Evolutionary conservation across 176 grass and related monocot genomes (phyloP).

Genomic region (Puya raimondii): DNA sequence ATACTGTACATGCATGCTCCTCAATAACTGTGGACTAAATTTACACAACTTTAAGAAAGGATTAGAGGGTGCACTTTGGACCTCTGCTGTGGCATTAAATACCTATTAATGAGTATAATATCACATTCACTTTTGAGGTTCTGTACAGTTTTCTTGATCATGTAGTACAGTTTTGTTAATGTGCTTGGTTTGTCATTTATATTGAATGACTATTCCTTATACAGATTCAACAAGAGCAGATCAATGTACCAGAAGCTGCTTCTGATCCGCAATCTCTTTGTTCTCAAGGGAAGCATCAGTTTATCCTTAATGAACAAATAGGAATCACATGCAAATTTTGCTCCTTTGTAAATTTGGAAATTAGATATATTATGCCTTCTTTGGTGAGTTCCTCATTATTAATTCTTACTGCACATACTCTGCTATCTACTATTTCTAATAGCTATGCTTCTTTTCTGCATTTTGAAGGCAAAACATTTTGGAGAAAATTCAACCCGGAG

Average conservation of each 20-base stretch:
- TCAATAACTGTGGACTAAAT: too few species aligned
- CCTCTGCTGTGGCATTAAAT: too few species aligned
- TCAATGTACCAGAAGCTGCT: conserved; percentile 3
- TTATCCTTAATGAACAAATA: conserved; percentile 56
- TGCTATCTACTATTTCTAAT: background rate
- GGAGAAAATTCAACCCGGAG: background rate
- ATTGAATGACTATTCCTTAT: background rate
- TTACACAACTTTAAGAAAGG: too few species aligned
- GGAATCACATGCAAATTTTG: conserved; percentile 64
- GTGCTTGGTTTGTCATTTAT: background rate
- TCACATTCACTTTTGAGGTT: too few species aligned
- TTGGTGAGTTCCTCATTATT: conserved; percentile 37
- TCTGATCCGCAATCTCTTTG: conserved; percentile 12
- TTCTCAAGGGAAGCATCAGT: conserved; percentile 44
- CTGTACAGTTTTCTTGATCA: too few species aligned
- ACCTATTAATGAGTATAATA: too few species aligned
- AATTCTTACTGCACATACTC: background rate
- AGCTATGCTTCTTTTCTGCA: conserved; percentile 2
- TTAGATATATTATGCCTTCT: conserved; percentile 51
- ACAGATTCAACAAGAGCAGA: conserved; percentile 19
- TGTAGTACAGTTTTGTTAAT: background rate
- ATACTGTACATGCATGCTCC: too few species aligned
- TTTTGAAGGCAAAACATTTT: background rate
- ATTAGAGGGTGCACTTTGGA: too few species aligned
- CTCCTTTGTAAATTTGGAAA: conserved; percentile 40